Evolutionary conservation across 345 rosid genomes (phyloP).

Genomic region (Conringia planisiliqua): DNA sequence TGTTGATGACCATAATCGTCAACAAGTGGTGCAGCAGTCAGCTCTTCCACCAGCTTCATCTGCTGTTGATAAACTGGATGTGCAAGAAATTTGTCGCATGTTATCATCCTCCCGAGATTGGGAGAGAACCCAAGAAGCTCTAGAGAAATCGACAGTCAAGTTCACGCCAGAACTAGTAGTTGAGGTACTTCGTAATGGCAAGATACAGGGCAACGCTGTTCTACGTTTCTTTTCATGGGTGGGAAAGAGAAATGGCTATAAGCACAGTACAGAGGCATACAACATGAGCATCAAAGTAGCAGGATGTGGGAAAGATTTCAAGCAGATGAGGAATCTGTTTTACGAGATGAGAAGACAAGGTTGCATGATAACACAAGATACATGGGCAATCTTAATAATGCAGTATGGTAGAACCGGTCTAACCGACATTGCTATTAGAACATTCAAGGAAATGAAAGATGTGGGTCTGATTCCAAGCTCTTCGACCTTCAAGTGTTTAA

Average conservation of each 20-base stretch:
- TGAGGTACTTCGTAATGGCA: slow-evolving; percentile 41
- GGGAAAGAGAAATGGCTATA: slow-evolving; percentile 54
- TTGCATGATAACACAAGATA: slow-evolving; percentile 52
- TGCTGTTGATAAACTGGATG: slow-evolving; percentile 37
- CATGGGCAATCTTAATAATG: slow-evolving; percentile 90
- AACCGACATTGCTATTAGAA: slow-evolving; percentile 60
- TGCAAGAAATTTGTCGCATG: slow-evolving; percentile 45
- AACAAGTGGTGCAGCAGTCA: slow-evolving; percentile 16
- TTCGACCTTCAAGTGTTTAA: slow-evolving; percentile 68
- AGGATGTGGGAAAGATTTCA: slow-evolving; percentile 78
- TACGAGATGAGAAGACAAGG: slow-evolving; percentile 75
- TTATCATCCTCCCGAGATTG: slow-evolving; percentile 42
- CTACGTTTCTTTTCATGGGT: slow-evolving; percentile 75
- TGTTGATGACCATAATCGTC: slow-evolving; percentile 16
- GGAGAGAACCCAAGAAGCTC: slow-evolving; percentile 46
- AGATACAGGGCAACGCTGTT: slow-evolving; percentile 53
- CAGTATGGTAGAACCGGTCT: slow-evolving; percentile 81
- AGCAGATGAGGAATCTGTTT: slow-evolving; percentile 71
- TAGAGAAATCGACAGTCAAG: slow-evolving; percentile 45
- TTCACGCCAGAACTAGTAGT: slow-evolving; percentile 70
- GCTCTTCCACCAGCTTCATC: slow-evolving; percentile 24
- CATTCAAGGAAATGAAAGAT: slow-evolving; percentile 71
- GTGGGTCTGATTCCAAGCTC: slow-evolving; percentile 41
- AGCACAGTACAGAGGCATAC: slow-evolving; percentile 71
- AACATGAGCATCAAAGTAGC: slow-evolving; percentile 83